Evolutionary conservation across 2,329 filamentous ascomycete genomes (phyloP).

Genomic region (Penicillium nordicum): DNA sequence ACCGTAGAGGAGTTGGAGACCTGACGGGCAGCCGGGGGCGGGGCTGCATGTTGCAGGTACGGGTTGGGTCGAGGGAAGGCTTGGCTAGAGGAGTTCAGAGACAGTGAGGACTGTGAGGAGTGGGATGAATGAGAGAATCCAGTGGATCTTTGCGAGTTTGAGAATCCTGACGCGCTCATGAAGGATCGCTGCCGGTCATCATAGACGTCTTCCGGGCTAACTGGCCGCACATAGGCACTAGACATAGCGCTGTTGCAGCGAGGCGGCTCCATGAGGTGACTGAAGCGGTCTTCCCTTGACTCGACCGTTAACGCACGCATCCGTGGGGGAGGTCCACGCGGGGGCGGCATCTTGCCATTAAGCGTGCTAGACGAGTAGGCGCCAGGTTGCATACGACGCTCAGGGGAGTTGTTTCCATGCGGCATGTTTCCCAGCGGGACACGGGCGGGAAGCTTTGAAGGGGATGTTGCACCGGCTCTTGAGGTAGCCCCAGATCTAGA

Average conservation of each 20-base stretch:
- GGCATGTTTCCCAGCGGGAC: slow-evolving; percentile 48
- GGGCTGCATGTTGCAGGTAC: slow-evolving; percentile 35
- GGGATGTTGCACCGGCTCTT: slow-evolving; percentile 40
- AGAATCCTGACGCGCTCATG: slow-evolving; percentile 44
- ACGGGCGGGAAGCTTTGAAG: slow-evolving; percentile 49
- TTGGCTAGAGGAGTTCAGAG: slow-evolving; percentile 32
- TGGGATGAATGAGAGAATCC: slow-evolving; percentile 42
- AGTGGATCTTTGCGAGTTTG: slow-evolving; percentile 34
- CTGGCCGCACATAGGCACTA: slow-evolving; percentile 53
- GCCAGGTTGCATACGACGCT: slow-evolving; percentile 56
- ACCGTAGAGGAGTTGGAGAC: slow-evolving; percentile 67
- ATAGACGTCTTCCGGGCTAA: slow-evolving; percentile 78
- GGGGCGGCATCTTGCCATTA: slow-evolving; percentile 49
- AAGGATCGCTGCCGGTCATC: slow-evolving; percentile 60
- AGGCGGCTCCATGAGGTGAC: slow-evolving; percentile 38
- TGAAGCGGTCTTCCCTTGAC: slow-evolving; percentile 41
- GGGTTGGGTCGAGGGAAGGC: slow-evolving; percentile 35
- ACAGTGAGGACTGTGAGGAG: slow-evolving; percentile 41
- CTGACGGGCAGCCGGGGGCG: slow-evolving; percentile 56
- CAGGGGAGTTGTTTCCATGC: slow-evolving; percentile 69
- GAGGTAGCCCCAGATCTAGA: slow-evolving; percentile 32
- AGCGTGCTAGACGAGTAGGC: slow-evolving; percentile 42
- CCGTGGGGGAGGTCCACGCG: slow-evolving; percentile 72
- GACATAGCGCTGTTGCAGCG: slow-evolving; percentile 53
- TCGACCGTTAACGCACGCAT: slow-evolving; percentile 78